phyloP scores from a whole-genome alignment of 1,139 yeast genomes.

The Candida pseudocylindracea region DNA sequence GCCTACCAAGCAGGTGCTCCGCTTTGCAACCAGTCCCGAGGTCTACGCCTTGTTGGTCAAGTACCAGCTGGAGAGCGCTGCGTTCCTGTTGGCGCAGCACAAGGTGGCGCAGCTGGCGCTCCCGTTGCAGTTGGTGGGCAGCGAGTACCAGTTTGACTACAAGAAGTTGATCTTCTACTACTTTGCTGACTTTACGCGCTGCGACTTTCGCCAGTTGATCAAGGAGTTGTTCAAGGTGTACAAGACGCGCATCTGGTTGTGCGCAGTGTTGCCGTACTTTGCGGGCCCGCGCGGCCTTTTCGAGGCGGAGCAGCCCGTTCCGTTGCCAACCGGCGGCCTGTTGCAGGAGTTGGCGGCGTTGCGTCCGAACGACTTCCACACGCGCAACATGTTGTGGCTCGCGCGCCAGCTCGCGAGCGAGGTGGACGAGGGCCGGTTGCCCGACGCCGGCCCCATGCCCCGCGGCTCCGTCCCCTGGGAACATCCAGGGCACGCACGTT shows the following conservation, averaged over 20 bases:
- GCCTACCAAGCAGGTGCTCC: conserved; percentile 24
- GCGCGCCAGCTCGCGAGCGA: conserved; percentile 12
- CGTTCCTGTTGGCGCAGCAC: conserved; percentile 20
- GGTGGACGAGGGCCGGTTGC: conserved; percentile 14
- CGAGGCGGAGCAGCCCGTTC: background rate
- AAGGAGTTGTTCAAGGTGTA: conserved; percentile 82
- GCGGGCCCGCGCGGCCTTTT: background rate
- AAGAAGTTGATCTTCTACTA: conserved; percentile 86
- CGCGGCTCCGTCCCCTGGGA: background rate
- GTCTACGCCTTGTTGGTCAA: conserved; percentile 19
- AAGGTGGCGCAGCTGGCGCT: conserved; percentile 21
- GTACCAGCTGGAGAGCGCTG: conserved; percentile 23
- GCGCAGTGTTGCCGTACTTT: conserved; percentile 30
- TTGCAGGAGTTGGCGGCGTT: too few relatives aligned
- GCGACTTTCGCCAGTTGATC: conserved; percentile 82
- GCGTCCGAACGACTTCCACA: conserved; percentile 19
- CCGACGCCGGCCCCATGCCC: conserved; percentile 24
- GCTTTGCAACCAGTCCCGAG: conserved; percentile 27
- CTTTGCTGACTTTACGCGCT: conserved; percentile 50
- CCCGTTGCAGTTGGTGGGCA: conserved; percentile 20
- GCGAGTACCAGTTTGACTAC: conserved; percentile 91
- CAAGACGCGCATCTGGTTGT: conserved; percentile 94
- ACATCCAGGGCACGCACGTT: too few relatives aligned
- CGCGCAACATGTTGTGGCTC: conserved; percentile 16
- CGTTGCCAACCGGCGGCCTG: too few relatives aligned